A percentile compares a stretch with the other conserved stretches of the same genome.
phyloP scores from a whole-genome alignment of 305 asterid species.

The Galium porrigens region DNA sequence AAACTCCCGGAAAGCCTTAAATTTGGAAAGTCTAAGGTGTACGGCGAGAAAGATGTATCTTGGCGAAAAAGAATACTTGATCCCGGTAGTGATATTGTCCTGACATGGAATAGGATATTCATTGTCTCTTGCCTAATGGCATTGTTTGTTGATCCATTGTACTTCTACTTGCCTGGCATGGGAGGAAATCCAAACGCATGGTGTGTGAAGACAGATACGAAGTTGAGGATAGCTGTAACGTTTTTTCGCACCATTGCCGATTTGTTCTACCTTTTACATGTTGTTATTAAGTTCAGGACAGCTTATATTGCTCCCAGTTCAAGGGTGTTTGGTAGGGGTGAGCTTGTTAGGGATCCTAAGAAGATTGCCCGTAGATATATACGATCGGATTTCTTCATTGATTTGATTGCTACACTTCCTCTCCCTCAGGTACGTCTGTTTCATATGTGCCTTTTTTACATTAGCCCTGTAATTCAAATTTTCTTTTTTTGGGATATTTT shows the following conservation, averaged over 20 bases:
- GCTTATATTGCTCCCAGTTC: conserved; percentile 92
- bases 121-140: conserved; percentile 75
- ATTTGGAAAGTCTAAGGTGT: conserved; percentile 46
- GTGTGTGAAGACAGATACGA: conserved; percentile 63
- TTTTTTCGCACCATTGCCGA: conserved; percentile 76
- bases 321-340: conserved; percentile 89
- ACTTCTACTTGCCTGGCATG: conserved; percentile 67
- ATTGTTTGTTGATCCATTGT: conserved; percentile 67
- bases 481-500: background rate
- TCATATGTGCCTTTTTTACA: background rate
- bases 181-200: conserved; percentile 41
- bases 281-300: conserved; percentile 69
- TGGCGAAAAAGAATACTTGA: conserved; percentile 62
- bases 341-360: conserved; percentile 86
- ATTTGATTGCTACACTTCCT: conserved; percentile 76
- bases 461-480: background rate
- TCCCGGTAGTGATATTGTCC: conserved; percentile 77
- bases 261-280: conserved; percentile 66
- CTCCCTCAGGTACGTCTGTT: conserved; percentile 65
- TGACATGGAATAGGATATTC: conserved; percentile 78
- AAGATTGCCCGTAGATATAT: conserved; percentile 60
- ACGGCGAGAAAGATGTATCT: conserved; percentile 37
- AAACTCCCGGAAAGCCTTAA: conserved; percentile 32
- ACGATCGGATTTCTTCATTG: conserved; percentile 63
- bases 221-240: conserved; percentile 56